Evolutionary conservation across 495 filamentous ascomycete species (phyloP), one percentile per base, ranked within the genome.

Genomic region (Patellaria atrata): DNA sequence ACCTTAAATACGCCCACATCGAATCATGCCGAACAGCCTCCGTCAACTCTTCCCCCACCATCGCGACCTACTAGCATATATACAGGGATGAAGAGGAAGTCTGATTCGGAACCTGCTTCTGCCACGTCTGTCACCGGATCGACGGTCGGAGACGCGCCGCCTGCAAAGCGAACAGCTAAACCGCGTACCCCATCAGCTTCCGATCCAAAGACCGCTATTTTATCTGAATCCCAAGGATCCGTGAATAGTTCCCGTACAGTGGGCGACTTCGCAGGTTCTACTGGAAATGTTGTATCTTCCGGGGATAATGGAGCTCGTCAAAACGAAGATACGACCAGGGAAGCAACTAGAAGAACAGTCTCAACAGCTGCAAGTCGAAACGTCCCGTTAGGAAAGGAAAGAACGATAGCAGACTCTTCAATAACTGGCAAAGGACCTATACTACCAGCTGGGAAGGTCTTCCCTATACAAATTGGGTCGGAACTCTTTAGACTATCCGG

Each of bases 391-490:
- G n/a, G n/a, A n/a, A n/a, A n/a, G n/a, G n/a, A n/a, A n/a, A n/a
- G n/a, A n/a, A n/a, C n/a, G n/a, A n/a, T n/a, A n/a, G n/a, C n/a
- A n/a, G n/a, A n/a, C n/a, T n/a, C n/a, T n/a, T n/a, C n/a, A n/a
- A n/a, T n/a, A n/a, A n/a, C n/a, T n/a, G n/a, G n/a, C n/a, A n/a
- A n/a, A n/a, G n/a, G n/a, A n/a, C n/a, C n/a, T 19, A 31, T 38
- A 2, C 37, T 78, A 3, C 73, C 73, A 5, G 45, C 53, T 3
- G 71, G 71, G 27, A 78, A 77, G 56, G 75, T 93, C 2, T 96
- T 94, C 52, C 75, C 87, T 3, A 87, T 96, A 38, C 87, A 96
- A 61, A 87, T 96, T 40, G 87, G 87, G 22, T 79, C 77, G 6
- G 78, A 92, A 58, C 58, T 94, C 27, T 96, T 94, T 57, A 77